Evolutionary conservation across 768 basidiomycete species (phyloP).

Genomic region (Multifurca ochricompacta): DNA sequence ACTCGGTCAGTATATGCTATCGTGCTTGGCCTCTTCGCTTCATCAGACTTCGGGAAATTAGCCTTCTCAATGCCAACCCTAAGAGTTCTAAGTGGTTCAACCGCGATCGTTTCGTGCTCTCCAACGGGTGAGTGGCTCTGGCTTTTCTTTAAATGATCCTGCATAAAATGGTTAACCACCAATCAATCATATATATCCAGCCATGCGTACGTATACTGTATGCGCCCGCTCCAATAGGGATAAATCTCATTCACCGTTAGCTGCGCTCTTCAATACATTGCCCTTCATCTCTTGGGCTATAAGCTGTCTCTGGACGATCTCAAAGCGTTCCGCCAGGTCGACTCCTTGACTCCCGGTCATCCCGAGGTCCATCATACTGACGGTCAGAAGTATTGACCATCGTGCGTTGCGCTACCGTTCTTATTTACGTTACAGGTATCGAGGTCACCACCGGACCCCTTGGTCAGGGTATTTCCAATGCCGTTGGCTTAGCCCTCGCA

Average conservation of each 20-base stretch:
- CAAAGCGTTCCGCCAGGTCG: conserved; percentile 86
- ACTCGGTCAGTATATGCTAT: conserved; percentile 53
- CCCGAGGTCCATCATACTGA: conserved; percentile 71
- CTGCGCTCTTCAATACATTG: conserved; percentile 88
- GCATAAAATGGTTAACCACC: too few species aligned
- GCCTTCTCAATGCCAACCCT: conserved; percentile 85
- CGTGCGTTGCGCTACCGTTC: conserved; percentile 8
- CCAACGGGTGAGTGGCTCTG: conserved; percentile 65
- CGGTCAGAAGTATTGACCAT: conserved; percentile 30
- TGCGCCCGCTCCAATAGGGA: not conserved
- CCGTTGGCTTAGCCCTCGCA: conserved; percentile 88
- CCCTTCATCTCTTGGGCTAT: conserved; percentile 89
- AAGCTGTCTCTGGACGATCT: conserved; percentile 88
- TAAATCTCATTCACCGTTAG: conserved; percentile 31
- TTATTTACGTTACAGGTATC: conserved; percentile 38
- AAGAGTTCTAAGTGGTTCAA: conserved; percentile 91
- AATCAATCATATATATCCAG: too few species aligned
- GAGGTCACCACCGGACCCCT: conserved; percentile 96
- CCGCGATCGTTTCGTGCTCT: conserved; percentile 94
- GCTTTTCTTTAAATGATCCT: not conserved
- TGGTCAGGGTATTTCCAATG: conserved; percentile 91
- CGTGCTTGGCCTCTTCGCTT: not conserved
- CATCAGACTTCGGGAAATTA: conserved; percentile 24
- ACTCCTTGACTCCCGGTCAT: conserved; percentile 88
- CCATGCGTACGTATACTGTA: conserved; percentile 57